Base-by-base conservation (phyloP, 306 rosid species). In the Trifolium pratense region DNA sequence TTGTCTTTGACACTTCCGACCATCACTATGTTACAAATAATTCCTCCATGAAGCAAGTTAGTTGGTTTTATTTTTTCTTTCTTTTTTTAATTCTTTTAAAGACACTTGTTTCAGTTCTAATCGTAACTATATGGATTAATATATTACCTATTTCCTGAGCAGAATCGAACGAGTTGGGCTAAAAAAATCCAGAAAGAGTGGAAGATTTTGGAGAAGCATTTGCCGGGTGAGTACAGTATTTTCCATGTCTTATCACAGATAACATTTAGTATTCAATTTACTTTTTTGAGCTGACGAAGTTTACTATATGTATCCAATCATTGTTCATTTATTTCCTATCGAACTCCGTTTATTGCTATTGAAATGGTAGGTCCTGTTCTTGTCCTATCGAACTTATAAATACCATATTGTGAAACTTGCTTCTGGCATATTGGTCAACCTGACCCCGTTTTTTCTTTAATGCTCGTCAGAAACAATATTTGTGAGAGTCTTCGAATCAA, bases 121-220 rank as follows among this genome's bases (percentile, higher is more conserved):
- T 78, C 49, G n/a, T 63, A 20, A 62, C 69, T 68, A 26, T 57
- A 42, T 65, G 18, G 17, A 14, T 74, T 49, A 71, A 58, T 52
- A 36, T 11, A 57, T 14, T 11, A 67, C 71, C 67, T 57, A 42
- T 52, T 76, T 86, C 69, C 79, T 73, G 43, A 70, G 68, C 89
- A 91, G 96, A 43, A 43, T 43, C 16, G 16, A 43, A 78, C 77
- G 76, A 83, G 31, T 37, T 89, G 97, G 96, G 87, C 87, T 14
- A 61, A 91, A 86, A 73, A 82, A 83, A 78, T 91, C 75, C 91
- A 89, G 82, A 91, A 87, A 23, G 93, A 91, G 67, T 89, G 97
- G 97, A 88, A 78, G 82, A 89, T 80, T 60, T 82, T 91, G 78
- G 83, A 91, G 81, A 84, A 86, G 75, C 96, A 91, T 86, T 80